Evolutionary conservation across 257 asterid species (phyloP).

Genomic region (Parsonsia alboflavescens): DNA sequence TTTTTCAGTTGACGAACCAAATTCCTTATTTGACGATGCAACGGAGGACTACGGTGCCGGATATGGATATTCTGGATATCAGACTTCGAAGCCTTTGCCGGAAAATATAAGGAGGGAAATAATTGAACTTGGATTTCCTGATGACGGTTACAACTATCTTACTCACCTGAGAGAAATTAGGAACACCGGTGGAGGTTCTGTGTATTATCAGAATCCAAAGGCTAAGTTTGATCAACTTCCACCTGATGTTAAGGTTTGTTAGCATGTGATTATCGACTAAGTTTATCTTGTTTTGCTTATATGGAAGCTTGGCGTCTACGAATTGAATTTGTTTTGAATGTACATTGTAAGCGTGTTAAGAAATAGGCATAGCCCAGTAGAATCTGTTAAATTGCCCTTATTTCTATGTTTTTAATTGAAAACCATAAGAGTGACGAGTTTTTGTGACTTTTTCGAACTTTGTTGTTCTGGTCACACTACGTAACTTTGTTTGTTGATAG

Average conservation of each 20-base stretch:
- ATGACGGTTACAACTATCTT: conserved; percentile 90
- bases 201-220: conserved; percentile 68
- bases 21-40: conserved; percentile 62
- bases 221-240: conserved; percentile 50
- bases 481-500: conserved; percentile 32
- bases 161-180: conserved; percentile 75
- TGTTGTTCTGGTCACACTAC: not conserved
- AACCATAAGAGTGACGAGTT: not conserved
- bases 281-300: not conserved
- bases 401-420: not conserved
- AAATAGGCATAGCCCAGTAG: not conserved
- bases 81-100: conserved; percentile 32
- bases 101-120: conserved; percentile 73
- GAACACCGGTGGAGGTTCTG: conserved; percentile 86
- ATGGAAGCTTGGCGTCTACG: not conserved
- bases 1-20: conserved; percentile 21
- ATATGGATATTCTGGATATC: conserved; percentile 15
- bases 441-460: conserved; percentile 3
- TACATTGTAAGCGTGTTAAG: not conserved
- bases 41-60: conserved; percentile 39
- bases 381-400: not conserved
- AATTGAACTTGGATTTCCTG: conserved; percentile 89
- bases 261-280: not conserved
- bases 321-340: not conserved
- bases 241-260: conserved; percentile 72